Base-by-base conservation (phyloP, 176 grass and related monocot genomes). In the Phoenix roebelenii region DNA sequence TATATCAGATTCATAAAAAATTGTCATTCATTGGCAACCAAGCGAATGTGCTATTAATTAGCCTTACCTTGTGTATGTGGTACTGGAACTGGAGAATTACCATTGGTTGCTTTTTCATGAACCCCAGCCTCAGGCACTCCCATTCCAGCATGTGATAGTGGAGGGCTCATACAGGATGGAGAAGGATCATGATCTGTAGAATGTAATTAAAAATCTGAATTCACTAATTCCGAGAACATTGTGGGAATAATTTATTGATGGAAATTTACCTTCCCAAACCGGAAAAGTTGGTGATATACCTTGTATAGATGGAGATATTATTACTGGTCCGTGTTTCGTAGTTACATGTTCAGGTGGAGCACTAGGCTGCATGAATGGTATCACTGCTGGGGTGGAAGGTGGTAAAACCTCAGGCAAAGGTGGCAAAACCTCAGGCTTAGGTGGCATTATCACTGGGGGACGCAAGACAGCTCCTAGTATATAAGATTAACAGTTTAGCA, bases 341-440 rank as follows among this genome's bases (percentile, higher is more conserved):
- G 71, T 26, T 62, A 72, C 64, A 73, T 65, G 61, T 63, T 55
- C 29, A 25, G 61, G 54, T 39, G 51, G 53, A 71, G 65, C 56
- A 62, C 28, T 74, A 74, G 61, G 57, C 55, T 62, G 59, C 22
- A 58, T 61, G 54, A 26, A 19, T 74, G 73, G 65, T 55, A 64
- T 22, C n/a, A 80, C 61, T 70, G 56, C 48, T 54, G 70, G 64
- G 14, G 67, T 55, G 55, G 49, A 54, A 3, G 18, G 72, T 67
- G 80, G 51, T 58, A 58, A 3, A 14, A 48, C 14, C 58, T 73
- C 20, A 20, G 20, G 20, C 20, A 28, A 54, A 3, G 18, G 72
- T 66, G 80, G 51, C 53, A 57, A 3, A 14, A 48, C 14, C 58
- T 74, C 64, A 58, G 63, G 23, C 62, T 59, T 54, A 15, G 19